phyloP scores from a whole-genome alignment of 495 filamentous ascomycete species.

The Tuber calosporum region DNA sequence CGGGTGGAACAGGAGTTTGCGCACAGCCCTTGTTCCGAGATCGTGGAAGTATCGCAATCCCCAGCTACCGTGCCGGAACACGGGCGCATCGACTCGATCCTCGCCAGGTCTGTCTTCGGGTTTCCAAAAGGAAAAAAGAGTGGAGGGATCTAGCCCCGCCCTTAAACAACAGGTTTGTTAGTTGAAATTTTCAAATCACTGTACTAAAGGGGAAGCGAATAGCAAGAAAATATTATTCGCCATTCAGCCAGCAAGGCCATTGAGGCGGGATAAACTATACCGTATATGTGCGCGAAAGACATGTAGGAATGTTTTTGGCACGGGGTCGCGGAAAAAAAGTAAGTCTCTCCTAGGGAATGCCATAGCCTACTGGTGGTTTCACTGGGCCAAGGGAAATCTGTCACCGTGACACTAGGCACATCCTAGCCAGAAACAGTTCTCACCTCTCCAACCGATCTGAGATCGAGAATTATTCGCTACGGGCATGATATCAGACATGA shows the following conservation, averaged over 20 bases:
- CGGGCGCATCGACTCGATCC: too few species aligned
- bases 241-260: neutral
- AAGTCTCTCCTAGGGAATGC: neutral
- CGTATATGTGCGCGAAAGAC: neutral
- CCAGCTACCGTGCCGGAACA: neutral
- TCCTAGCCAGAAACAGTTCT: neutral
- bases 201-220: neutral
- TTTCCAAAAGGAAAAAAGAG: too few species aligned
- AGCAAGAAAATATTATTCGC: neutral
- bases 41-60: neutral
- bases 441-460: neutral
- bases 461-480: neutral
- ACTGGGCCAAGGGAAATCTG: neutral
- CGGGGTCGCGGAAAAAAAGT: neutral
- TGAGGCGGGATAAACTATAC: neutral
- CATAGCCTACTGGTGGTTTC: neutral
- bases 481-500: neutral
- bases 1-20: neutral
- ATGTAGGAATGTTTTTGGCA: neutral
- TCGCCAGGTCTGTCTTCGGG: too few species aligned
- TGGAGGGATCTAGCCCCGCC: too few species aligned
- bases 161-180: too few species aligned
- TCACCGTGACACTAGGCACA: neutral
- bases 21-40: neutral
- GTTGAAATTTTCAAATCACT: neutral